These are phyloP conservation scores for Erodium moschatum DNA, from an alignment of 441 rosid genomes.

Conservation along the genomic window DNA sequence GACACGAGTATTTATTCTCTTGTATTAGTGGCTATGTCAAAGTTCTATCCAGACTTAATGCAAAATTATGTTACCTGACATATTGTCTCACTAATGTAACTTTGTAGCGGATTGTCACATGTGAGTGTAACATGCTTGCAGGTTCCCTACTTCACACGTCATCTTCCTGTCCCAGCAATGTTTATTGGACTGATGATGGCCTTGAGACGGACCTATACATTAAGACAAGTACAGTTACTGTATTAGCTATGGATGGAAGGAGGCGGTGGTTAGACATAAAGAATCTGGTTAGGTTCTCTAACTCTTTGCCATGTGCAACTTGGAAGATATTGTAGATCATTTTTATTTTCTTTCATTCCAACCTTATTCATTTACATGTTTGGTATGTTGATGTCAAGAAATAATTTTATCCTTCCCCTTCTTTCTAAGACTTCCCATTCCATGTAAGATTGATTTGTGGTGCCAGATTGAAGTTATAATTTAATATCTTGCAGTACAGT, in stretches of 20 bases:
- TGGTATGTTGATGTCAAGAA: conserved; percentile 12
- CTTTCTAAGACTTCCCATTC: background rate
- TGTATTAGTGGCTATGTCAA: background rate
- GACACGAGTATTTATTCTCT: background rate
- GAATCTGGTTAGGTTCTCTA: conserved; percentile 51
- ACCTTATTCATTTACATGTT: conserved; percentile 9
- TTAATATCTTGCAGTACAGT: background rate
- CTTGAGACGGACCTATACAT: conserved; percentile 89
- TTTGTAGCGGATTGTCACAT: conserved; percentile 3
- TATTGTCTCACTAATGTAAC: background rate
- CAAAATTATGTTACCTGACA: background rate
- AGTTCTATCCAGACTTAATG: background rate
- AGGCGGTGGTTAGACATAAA: conserved; percentile 93
- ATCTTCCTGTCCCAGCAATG: conserved; percentile 48
- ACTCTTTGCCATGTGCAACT: conserved; percentile 11
- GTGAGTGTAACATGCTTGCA: conserved; percentile 30
- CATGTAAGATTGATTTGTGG: background rate
- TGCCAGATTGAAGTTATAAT: background rate
- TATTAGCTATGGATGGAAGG: conserved; percentile 99
- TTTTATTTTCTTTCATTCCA: conserved; percentile 14
- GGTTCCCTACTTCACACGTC: conserved; percentile 41
- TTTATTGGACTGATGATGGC: conserved; percentile 73
- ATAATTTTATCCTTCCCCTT: background rate
- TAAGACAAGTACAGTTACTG: conserved; percentile 67
- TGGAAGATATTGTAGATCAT: background rate